Evolutionary conservation across 2,329 filamentous ascomycete genomes (phyloP).

Genomic region (Penicillium sp.): DNA sequence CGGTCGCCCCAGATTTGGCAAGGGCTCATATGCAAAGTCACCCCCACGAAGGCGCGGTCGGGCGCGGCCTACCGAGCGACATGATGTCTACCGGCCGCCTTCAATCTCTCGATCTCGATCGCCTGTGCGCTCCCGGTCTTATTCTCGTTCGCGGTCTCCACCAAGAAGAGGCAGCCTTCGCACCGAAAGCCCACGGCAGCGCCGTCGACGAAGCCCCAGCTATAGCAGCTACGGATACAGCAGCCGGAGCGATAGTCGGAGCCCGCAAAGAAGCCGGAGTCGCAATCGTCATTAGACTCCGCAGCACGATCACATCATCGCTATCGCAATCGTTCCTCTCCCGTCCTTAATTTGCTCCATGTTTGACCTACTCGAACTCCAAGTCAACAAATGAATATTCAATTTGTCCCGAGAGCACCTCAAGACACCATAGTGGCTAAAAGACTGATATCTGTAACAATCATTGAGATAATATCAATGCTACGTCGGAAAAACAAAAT

Average conservation of each 20-base stretch:
- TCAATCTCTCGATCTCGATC: constrained; percentile 51
- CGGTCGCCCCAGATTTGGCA: constrained; percentile 44
- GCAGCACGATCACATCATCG: not conserved
- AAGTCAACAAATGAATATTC: not conserved
- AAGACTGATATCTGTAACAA: not conserved
- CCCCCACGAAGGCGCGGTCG: constrained; percentile 42
- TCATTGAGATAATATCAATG: not conserved
- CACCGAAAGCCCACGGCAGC: constrained; percentile 36
- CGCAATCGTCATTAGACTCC: constrained; percentile 24
- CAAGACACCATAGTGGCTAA: not conserved
- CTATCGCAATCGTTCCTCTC: not conserved
- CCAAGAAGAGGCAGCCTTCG: constrained; percentile 35
- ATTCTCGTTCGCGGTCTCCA: constrained; percentile 44
- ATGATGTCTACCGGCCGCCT: constrained; percentile 59
- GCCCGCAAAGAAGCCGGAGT: constrained; percentile 49
- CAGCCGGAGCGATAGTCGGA: constrained; percentile 52
- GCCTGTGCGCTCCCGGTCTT: constrained; percentile 37
- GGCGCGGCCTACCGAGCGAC: constrained; percentile 47
- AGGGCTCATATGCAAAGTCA: constrained; percentile 28
- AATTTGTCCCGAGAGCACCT: not conserved
- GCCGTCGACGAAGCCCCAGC: constrained; percentile 58
- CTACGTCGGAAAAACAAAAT: not conserved
- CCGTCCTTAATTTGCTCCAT: not conserved
- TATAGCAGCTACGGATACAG: constrained; percentile 63
- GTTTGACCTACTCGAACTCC: not conserved